Base-by-base conservation (phyloP, 2,329 filamentous ascomycete species). In the Salinomyces thailandicus region DNA sequence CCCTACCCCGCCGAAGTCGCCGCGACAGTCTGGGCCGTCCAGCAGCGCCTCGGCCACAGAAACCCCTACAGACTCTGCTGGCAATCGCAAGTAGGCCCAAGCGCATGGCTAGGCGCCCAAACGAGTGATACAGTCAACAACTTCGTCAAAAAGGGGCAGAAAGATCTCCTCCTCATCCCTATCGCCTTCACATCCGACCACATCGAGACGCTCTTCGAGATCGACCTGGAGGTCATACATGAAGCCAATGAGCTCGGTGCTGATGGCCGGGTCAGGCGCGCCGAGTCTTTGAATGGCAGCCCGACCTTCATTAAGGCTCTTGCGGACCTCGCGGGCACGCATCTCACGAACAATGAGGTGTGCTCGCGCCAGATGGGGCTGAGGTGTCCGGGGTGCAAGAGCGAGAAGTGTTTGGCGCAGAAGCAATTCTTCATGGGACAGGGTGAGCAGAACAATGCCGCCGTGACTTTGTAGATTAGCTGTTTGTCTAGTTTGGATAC, bases 171-270 rank as follows among this genome's bases (percentile, higher is more conserved):
- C 1, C 70, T 98, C 5, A 85, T 98, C 38, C 91, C 91, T 0
- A 93, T 98, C 47, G 91, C 91, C 5, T 98, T 98, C 59, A 98
- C 91, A 0, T 93, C 85, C n/a, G 91, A 98, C 54, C 91, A 98
- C 58, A 98, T 98, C 49, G 91, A 98, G 65, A 98, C 91, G 0
- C 69, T 98, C 1, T 96, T 81, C 58, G 91, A 98, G 61, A 68
- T 98, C 35, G 91, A 98, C 59, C 72, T 85, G 51, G 91, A 98
- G 62, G 85, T 98, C 26, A 96, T 98, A 54, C 82, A 85, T 39
- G 87, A 93, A 61, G 85, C 75, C 1, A 78, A 81, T 11, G 75
- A 83, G 52, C 64, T 75, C 0, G 85, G 87, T 19, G 81, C 78
- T 0, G 63, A 69, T 13, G 64, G 65, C 30, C 58, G 64, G 4